Evolutionary conservation across 805 yeast species (phyloP), one percentile per base, ranked within the genome.

Genomic region (Lipomyces orientalis): DNA sequence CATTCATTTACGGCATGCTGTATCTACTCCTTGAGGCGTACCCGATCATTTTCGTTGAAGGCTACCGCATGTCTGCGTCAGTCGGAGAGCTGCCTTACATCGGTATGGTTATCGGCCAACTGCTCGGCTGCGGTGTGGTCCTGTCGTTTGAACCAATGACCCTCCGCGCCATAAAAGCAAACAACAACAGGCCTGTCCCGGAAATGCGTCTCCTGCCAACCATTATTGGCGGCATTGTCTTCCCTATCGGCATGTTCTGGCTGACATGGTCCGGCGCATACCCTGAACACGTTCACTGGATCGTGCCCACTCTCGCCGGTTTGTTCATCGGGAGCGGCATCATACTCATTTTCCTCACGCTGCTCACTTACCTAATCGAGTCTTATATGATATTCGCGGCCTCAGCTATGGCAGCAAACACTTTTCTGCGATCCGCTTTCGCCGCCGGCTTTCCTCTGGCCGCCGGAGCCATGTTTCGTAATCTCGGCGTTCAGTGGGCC

Each of bases 201-300:
- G 97, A 93, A 78, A 89, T 88, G 51, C 86, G 97, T 78, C 81
- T 93, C 65, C 87, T 88, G 19, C 88, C 93, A 49, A 86, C 91
- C 89, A 85, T 91, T 79, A 78, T 84, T 55, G 93, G 97, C 43
- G 87, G 89, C 31, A 71, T 91, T 63, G 76, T 84, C 7, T 91
- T 93, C 81, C 89, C 96, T 34, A 81, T 86, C 62, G 97, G 97
- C 63, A 81, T 92, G 70, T 83, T 92, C 75, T 90, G 97, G 97
- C 83, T 93, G 77, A 86, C 90, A 65, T 93, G 97, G 97, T 81
- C 94, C 12, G 97, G 97, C 76, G 85, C 86, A 70, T 93, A 88
- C 78, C 88, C 85, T 59, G 78, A 88, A 46, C 78, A 79, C 55
- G 86, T 91, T 51, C 97, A 89, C 76, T 90, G 91, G 91, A 87